Conservation (phyloP, 2,329 filamentous ascomycete genomes). For the Sarocladiaceae sp. region DNA sequence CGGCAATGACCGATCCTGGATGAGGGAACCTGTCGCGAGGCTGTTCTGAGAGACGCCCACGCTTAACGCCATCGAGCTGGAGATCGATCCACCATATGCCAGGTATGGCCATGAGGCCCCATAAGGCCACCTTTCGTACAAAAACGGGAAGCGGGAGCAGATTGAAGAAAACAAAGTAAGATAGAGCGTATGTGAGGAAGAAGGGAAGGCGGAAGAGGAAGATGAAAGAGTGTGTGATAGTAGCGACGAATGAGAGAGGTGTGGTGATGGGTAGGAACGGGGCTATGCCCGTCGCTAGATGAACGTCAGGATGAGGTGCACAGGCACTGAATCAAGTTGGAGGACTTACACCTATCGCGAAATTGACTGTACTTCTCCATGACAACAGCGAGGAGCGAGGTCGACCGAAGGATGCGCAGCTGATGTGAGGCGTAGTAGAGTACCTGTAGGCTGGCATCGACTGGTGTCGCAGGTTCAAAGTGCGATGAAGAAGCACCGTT, state of each 20-base stretch:
- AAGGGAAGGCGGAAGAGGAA: constrained; percentile 77
- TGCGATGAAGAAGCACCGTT: too few relatives aligned
- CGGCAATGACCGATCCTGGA: constrained; percentile 75
- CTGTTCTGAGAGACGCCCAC: constrained; percentile 76
- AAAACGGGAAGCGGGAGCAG: constrained; percentile 62
- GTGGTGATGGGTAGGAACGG: constrained; percentile 83
- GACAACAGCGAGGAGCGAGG: too few relatives aligned
- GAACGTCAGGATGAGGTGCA: neutral
- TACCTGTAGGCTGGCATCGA: too few relatives aligned
- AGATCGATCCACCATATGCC: constrained; percentile 98
- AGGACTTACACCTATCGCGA: constrained; percentile 68
- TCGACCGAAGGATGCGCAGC: too few relatives aligned
- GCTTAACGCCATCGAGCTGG: constrained; percentile 94
- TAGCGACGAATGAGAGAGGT: constrained; percentile 54
- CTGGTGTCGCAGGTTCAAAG: too few relatives aligned
- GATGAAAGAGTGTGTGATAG: constrained; percentile 61
- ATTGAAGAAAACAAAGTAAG: constrained; percentile 78
- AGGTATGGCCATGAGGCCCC: constrained; percentile 79
- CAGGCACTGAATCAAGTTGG: neutral
- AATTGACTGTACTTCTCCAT: constrained; percentile 98
- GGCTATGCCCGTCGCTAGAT: constrained; percentile 82
- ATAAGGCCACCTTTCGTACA: constrained; percentile 76
- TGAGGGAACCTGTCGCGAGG: constrained; percentile 69
- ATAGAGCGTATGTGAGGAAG: constrained; percentile 58
- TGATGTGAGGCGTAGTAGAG: too few relatives aligned